phyloP scores from a whole-genome alignment of 768 basidiomycete genomes.

The Suillus spraguei region DNA sequence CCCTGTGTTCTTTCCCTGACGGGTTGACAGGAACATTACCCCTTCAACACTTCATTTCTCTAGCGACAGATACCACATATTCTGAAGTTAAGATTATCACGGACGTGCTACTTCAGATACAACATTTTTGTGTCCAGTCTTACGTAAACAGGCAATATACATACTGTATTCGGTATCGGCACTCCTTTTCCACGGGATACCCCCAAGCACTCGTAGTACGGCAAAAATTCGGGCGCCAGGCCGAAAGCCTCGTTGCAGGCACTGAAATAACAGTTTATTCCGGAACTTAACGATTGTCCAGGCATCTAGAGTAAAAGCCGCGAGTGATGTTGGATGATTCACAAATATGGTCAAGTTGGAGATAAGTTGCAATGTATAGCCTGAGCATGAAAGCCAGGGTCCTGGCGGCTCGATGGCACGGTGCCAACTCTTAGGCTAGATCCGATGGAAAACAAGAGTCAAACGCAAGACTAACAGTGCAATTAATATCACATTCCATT shows the following conservation, averaged over 20 bases:
- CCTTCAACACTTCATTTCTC: neutral
- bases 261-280: slow-evolving; percentile 1
- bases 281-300: neutral
- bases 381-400: neutral
- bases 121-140: neutral
- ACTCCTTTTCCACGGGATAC: slow-evolving; percentile 4
- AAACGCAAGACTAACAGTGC: neutral
- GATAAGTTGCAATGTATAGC: slow-evolving; percentile 2
- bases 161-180: neutral
- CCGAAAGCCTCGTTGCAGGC: neutral
- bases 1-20: slow-evolving; percentile 1
- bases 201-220: neutral
- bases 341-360: slow-evolving; percentile 5
- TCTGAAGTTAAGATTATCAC: neutral
- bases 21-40: neutral
- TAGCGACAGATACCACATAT: neutral
- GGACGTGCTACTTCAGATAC: neutral
- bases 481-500: neutral
- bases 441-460: neutral
- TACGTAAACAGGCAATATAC: too few relatives aligned
- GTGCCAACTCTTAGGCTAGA: slow-evolving; percentile 4
- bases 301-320: slow-evolving; percentile 4
- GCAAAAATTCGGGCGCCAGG: slow-evolving; percentile 1
- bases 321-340: neutral
- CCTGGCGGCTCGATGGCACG: slow-evolving; percentile 5